phyloP scores from a whole-genome alignment of 768 basidiomycete species.

The Suillus luteus region DNA sequence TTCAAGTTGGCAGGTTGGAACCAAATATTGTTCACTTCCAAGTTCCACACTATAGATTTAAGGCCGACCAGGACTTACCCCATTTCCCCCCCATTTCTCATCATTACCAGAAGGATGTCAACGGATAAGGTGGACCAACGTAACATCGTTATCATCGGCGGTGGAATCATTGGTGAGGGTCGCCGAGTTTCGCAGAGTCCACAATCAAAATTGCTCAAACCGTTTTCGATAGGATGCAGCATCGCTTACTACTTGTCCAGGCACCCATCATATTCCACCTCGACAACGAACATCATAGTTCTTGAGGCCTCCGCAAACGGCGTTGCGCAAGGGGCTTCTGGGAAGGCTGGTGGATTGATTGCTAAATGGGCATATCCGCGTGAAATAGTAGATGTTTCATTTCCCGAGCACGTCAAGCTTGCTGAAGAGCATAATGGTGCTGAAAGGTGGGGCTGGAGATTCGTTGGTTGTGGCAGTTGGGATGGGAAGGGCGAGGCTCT shows the following conservation, averaged over 20 bases:
- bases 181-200: neutral
- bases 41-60: neutral
- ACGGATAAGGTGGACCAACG: conserved; percentile 22
- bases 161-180: conserved; percentile 72
- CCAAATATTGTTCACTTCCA: neutral
- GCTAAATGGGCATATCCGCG: conserved; percentile 84
- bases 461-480: conserved; percentile 73
- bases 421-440: conserved; percentile 69
- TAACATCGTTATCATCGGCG: conserved; percentile 77
- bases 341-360: conserved; percentile 84
- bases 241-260: conserved; percentile 79
- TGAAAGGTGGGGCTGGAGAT: conserved; percentile 83
- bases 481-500: conserved; percentile 56
- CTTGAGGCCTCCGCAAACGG: conserved; percentile 70
- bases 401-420: conserved; percentile 68
- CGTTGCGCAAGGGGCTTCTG: conserved; percentile 78
- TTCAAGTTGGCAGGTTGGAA: neutral
- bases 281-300: conserved; percentile 53
- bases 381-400: conserved; percentile 67
- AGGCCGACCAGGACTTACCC: neutral
- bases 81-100: conserved; percentile 8
- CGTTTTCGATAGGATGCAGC: conserved; percentile 42
- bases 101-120: conserved; percentile 13
- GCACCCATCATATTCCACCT: conserved; percentile 48
- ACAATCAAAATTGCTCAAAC: neutral